Conservation (phyloP, 192 early-diverging fungal species). For the Rhizoclosmatium globosum region DNA sequence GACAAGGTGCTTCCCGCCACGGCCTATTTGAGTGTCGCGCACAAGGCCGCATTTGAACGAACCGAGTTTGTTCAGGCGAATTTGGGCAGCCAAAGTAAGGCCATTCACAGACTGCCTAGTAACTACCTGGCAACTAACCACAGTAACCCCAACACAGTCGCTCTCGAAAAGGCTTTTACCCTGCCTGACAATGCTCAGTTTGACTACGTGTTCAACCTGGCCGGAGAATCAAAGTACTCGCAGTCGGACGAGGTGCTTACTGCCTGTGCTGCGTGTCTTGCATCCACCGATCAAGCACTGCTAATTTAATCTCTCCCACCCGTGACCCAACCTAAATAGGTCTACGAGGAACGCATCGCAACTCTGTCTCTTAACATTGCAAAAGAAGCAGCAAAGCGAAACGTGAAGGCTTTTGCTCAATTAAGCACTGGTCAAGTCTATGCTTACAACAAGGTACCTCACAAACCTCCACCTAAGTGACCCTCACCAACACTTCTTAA, state of each 20-base stretch:
- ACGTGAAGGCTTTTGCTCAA: slow-evolving; percentile 81
- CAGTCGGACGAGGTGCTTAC: slow-evolving; percentile 75
- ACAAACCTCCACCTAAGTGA: background rate
- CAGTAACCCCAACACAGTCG: slow-evolving; percentile 52
- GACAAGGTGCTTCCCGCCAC: slow-evolving; percentile 88
- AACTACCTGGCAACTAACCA: no score
- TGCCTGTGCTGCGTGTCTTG: background rate
- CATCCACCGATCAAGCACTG: background rate
- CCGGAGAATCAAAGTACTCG: slow-evolving; percentile 94
- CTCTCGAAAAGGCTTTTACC: slow-evolving; percentile 76
- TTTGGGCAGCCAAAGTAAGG: slow-evolving; percentile 68
- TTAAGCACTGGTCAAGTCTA: slow-evolving; percentile 94
- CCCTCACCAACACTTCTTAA: background rate
- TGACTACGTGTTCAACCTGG: slow-evolving; percentile 95
- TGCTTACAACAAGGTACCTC: slow-evolving; percentile 71
- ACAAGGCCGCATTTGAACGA: slow-evolving; percentile 72
- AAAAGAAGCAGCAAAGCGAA: slow-evolving; percentile 80
- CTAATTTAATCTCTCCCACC: no score
- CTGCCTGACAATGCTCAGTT: slow-evolving; percentile 72
- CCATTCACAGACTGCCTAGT: no score
- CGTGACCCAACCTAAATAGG: no score
- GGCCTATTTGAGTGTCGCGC: slow-evolving; percentile 69
- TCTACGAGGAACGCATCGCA: slow-evolving; percentile 84
- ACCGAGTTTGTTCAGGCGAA: slow-evolving; percentile 86
- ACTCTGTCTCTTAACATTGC: slow-evolving; percentile 79